Evolutionary conservation across 2,329 filamentous ascomycete species (phyloP).

Genomic region (Phaeoacremonium minimum): DNA sequence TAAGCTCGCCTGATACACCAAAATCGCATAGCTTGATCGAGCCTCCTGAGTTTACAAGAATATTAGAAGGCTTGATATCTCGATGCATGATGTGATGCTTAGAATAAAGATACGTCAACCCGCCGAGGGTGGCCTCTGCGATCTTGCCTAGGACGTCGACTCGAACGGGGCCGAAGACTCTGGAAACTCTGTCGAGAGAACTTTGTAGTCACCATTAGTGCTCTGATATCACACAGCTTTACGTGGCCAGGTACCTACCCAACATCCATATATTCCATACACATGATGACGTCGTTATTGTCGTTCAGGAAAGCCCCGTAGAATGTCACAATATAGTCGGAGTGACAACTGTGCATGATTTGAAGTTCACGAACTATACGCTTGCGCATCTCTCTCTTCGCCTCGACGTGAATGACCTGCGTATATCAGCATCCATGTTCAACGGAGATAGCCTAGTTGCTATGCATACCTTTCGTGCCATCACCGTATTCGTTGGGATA

Average conservation of each 20-base stretch:
- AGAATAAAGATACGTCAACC: slow-evolving; percentile 90
- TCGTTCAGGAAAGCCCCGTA: slow-evolving; percentile 97
- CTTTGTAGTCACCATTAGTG: slow-evolving; percentile 28
- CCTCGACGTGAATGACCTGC: slow-evolving; percentile 98
- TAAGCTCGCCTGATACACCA: slow-evolving; percentile 94
- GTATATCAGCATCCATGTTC: slow-evolving; percentile 3
- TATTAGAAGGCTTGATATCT: slow-evolving; percentile 98
- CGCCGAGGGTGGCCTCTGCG: slow-evolving; percentile 88
- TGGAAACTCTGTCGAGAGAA: slow-evolving; percentile 87
- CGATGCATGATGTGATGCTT: slow-evolving; percentile 98
- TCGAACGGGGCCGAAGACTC: slow-evolving; percentile 89
- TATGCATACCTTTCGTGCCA: slow-evolving; percentile 84
- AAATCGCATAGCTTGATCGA: slow-evolving; percentile 98
- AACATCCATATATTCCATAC: slow-evolving; percentile 99
- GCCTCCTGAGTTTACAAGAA: slow-evolving; percentile 89
- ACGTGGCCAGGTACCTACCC: slow-evolving; percentile 60
- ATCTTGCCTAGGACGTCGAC: slow-evolving; percentile 98
- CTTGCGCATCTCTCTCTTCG: slow-evolving; percentile 94
- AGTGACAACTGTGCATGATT: slow-evolving; percentile 98
- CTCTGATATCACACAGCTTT: slow-evolving; percentile 1
- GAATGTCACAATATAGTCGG: slow-evolving; percentile 94
- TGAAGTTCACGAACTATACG: slow-evolving; percentile 95
- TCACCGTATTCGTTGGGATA: slow-evolving; percentile 87
- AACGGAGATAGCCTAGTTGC: too few species aligned
- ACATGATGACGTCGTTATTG: slow-evolving; percentile 97